Evolutionary conservation across 2,329 filamentous ascomycete genomes (phyloP).

Genomic region (Colletotrichum orchidophilum): DNA sequence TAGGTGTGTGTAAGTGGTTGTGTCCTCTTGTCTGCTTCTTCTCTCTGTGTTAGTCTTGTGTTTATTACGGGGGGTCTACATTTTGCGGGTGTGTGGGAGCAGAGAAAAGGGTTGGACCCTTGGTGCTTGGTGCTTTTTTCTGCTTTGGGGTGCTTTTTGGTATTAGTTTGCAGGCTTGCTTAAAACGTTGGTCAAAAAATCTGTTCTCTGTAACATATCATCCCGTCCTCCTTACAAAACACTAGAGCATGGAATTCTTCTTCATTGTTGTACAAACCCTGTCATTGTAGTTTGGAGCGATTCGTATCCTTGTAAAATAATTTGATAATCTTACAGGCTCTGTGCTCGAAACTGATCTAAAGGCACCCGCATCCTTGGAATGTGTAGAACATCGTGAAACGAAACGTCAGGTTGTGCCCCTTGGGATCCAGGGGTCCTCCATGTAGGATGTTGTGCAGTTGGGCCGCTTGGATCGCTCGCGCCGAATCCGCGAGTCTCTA

Average conservation of each 20-base stretch:
- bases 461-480: conserved; percentile 26
- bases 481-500: background rate
- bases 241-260: background rate
- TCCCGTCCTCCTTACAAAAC: conserved; percentile 3
- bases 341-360: conserved; percentile 7
- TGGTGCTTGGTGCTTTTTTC: background rate
- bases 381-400: conserved; percentile 24
- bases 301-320: background rate
- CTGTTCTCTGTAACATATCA: conserved; percentile 24
- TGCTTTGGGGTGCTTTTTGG: conserved; percentile 4
- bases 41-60: background rate
- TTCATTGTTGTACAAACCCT: background rate
- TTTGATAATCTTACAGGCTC: background rate
- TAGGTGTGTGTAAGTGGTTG: background rate
- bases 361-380: background rate
- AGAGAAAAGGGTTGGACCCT: background rate
- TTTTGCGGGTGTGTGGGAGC: background rate
- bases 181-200: conserved; percentile 19
- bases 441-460: background rate
- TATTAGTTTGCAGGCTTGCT: conserved; percentile 8
- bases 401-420: conserved; percentile 10
- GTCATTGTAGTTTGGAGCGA: background rate
- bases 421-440: background rate
- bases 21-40: background rate
- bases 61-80: conserved; percentile 7